These are phyloP conservation scores for Ceratocystis smalleyi DNA, from an alignment of 2,329 filamentous ascomycete species.

Conservation along the genomic window DNA sequence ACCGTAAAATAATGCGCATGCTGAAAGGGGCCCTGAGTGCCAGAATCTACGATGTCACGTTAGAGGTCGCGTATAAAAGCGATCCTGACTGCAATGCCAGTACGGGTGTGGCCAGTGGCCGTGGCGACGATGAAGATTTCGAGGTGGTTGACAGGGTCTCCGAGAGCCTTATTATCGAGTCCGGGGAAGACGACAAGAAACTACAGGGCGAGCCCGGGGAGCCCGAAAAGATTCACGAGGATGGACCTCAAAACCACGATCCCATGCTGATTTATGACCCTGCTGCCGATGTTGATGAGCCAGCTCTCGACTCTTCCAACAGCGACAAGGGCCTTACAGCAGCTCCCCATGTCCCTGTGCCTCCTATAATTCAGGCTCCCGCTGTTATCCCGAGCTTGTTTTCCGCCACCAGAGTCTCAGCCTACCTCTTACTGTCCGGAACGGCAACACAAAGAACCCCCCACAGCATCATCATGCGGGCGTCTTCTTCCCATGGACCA, in stretches of 20 bases:
- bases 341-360: constrained; percentile 36
- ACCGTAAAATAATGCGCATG: constrained; percentile 57
- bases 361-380: constrained; percentile 49
- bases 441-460: constrained; percentile 26
- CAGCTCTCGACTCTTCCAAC: constrained; percentile 13
- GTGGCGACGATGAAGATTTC: constrained; percentile 35
- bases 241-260: constrained; percentile 18
- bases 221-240: constrained; percentile 19
- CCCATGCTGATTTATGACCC: constrained; percentile 46
- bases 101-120: background rate
- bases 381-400: constrained; percentile 48
- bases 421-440: constrained; percentile 50
- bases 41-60: constrained; percentile 46
- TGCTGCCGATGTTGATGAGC: constrained; percentile 30
- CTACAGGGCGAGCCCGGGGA: constrained; percentile 16
- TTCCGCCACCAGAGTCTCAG: constrained; percentile 47
- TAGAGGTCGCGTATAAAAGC: constrained; percentile 44
- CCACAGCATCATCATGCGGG: constrained; percentile 42
- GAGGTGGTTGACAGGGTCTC: constrained; percentile 45
- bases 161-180: constrained; percentile 31
- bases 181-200: constrained; percentile 11
- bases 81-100: background rate
- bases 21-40: constrained; percentile 53
- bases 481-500: constrained; percentile 36
- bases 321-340: constrained; percentile 28